phyloP scores from a whole-genome alignment of 768 basidiomycete species.

The Clitopilus passeckerianus region DNA sequence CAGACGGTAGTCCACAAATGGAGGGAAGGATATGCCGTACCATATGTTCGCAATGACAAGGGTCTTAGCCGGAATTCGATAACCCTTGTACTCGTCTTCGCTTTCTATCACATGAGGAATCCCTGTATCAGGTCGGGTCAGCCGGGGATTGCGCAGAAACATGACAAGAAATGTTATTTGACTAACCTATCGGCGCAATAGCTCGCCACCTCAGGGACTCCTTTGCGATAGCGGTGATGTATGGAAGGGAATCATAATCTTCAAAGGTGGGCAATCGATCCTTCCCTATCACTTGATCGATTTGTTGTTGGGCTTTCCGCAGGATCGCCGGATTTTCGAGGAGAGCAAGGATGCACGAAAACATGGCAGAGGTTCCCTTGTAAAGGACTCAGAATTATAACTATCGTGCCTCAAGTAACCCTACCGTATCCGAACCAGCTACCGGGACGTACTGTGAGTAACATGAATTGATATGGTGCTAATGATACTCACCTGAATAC shows the following conservation, averaged over 20 bases:
- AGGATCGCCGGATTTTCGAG: conserved; percentile 19
- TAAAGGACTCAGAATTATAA: not conserved
- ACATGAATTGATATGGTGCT: not conserved
- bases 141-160: too few relatives aligned
- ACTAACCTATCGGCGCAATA: conserved; percentile 15
- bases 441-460: not conserved
- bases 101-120: conserved; percentile 18
- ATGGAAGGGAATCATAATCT: conserved; percentile 20
- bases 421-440: conserved; percentile 26
- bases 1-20: too few relatives aligned
- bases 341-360: conserved; percentile 20
- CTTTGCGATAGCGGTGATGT: conserved; percentile 22
- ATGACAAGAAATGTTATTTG: conserved; percentile 14
- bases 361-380: conserved; percentile 15
- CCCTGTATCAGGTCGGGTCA: conserved; percentile 12
- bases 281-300: conserved; percentile 20
- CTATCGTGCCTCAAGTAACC: not conserved
- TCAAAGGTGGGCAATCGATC: conserved; percentile 20
- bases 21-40: conserved; percentile 3
- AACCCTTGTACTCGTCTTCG: conserved; percentile 28
- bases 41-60: conserved; percentile 17
- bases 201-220: conserved; percentile 23
- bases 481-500: conserved; percentile 3
- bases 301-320: conserved; percentile 19
- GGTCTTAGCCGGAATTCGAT: conserved; percentile 24